Evolutionary conservation across 208 protist genomes (phyloP).

Genomic region (Leishmania tarentolae): DNA sequence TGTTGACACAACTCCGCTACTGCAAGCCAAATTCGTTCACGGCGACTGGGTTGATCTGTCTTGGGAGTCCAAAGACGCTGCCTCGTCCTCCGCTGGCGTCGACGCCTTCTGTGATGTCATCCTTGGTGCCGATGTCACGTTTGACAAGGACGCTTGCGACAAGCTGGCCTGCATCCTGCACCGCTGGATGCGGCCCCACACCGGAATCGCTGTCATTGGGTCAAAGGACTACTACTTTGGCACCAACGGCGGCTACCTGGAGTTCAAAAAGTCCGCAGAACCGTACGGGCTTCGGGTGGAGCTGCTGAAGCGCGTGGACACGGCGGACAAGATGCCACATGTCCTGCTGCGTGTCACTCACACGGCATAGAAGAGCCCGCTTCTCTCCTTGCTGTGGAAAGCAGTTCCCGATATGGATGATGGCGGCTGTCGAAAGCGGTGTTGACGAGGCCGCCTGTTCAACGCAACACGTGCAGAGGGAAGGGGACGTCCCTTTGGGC

Average conservation of each 20-base stretch:
- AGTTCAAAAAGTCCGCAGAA: conserved; percentile 46
- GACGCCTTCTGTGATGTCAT: conserved; percentile 45
- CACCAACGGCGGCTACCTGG: conserved; percentile 74
- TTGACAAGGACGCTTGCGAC: conserved; percentile 77
- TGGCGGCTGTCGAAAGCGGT: background rate
- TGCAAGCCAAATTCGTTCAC: conserved; percentile 62
- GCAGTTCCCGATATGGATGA: background rate
- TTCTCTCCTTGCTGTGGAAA: background rate
- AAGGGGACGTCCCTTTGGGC: too few species aligned
- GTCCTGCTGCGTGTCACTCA: conserved; percentile 58
- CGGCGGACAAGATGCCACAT: conserved; percentile 65
- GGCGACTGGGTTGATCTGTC: conserved; percentile 75
- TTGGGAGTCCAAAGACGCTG: conserved; percentile 28
- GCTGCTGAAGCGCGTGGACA: conserved; percentile 46
- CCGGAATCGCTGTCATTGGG: conserved; percentile 66
- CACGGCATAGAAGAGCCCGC: background rate
- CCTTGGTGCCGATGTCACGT: conserved; percentile 88
- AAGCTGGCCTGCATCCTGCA: conserved; percentile 67
- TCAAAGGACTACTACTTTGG: conserved; percentile 93
- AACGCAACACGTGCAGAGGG: background rate
- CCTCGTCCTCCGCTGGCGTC: background rate
- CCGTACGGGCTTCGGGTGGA: conserved; percentile 39
- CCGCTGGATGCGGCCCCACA: conserved; percentile 56
- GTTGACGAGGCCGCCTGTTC: background rate
- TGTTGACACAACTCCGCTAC: background rate